These are phyloP conservation scores for Avena sativa DNA, from an alignment of 176 grass and related monocot genomes.

Conservation along the genomic window DNA sequence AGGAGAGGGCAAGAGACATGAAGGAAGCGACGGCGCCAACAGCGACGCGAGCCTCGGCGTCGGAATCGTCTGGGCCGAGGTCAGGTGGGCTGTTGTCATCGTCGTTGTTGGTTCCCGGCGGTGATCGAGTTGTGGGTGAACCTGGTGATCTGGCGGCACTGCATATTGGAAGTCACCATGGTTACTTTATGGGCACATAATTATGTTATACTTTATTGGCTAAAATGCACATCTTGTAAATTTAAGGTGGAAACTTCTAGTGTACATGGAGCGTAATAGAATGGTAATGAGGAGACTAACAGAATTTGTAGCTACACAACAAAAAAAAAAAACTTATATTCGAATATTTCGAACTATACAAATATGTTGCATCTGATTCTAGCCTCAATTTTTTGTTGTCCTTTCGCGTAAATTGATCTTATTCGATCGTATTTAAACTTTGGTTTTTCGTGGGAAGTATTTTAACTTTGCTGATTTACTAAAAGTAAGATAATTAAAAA, in stretches of 20 bases:
- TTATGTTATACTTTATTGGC: neutral
- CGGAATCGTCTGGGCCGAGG: conserved; percentile 31
- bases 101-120: conserved; percentile 10
- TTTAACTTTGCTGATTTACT: neutral
- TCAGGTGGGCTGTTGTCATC: neutral
- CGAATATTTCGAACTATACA: neutral
- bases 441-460: neutral
- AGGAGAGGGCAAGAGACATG: conserved; percentile 24
- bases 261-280: neutral
- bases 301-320: neutral
- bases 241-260: neutral
- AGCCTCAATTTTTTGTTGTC: neutral
- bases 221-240: neutral
- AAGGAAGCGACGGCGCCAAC: neutral
- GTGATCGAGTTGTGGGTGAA: conserved; percentile 30
- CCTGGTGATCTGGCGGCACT: conserved; percentile 43
- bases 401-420: neutral
- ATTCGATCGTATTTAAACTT: neutral
- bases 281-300: neutral
- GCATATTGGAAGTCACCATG: conserved; percentile 5
- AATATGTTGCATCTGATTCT: neutral
- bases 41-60: neutral
- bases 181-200: neutral
- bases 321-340: neutral
- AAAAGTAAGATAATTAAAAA: neutral